Evolutionary conservation across 192 early-diverging fungal genomes (phyloP).

Genomic region (Anaeromyces robustus): DNA sequence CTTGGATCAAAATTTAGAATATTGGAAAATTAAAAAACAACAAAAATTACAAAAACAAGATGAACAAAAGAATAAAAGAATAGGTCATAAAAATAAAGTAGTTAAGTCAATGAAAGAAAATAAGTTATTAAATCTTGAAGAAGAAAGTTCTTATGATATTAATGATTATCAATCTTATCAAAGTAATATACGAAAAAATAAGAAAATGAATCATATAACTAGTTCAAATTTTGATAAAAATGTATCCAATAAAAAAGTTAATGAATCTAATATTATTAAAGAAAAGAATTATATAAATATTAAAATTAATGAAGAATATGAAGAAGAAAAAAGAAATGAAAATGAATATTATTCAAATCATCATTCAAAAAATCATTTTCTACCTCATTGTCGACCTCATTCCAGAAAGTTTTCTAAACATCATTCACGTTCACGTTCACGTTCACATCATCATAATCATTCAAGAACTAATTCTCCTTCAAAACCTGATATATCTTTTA

Average conservation of each 20-base stretch:
- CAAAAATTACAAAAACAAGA: background rate
- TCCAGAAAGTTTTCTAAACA: background rate
- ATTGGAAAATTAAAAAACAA: background rate
- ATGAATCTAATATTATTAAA: background rate
- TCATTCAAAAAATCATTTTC: background rate
- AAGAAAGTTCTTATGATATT: background rate
- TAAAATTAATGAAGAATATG: background rate
- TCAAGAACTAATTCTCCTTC: background rate
- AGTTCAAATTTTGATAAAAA: background rate
- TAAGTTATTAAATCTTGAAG: background rate
- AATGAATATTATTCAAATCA: background rate
- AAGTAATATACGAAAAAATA: background rate
- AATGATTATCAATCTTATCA: background rate
- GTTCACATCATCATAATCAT: background rate
- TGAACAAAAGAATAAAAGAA: background rate
- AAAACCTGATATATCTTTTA: too few relatives aligned
- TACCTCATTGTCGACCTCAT: background rate
- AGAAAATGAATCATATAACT: background rate
- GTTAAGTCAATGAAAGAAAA: background rate
- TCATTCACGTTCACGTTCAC: background rate
- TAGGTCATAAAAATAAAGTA: background rate
- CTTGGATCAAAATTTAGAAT: background rate
- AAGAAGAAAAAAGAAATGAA: background rate
- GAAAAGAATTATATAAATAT: background rate
- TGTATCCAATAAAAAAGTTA: background rate